Base-by-base conservation (phyloP, 2,329 filamentous ascomycete species). In the Metarhizium guizhouense region DNA sequence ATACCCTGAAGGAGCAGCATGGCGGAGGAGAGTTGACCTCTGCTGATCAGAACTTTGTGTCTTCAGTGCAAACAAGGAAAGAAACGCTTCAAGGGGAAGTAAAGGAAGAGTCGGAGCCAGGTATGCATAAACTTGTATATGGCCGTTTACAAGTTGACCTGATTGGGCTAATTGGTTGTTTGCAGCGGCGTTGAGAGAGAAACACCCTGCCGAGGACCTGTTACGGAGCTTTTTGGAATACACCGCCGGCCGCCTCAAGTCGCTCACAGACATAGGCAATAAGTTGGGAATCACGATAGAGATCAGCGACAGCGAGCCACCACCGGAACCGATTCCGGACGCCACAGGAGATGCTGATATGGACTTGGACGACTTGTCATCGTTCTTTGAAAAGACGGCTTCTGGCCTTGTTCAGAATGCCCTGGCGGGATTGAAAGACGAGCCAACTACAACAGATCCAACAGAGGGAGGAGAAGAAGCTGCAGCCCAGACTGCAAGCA, bases 331-430 rank as follows among this genome's bases (percentile, higher is more conserved):
- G n/a, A 59, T 60, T 48, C 36, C 56, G 6, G 67, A 69, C 25
- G 59, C 57, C 6, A 52, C 60, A 0, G 67, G 61, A 20, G 66
- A 72, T 13, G 57, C 61, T 16, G 69, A 70, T 25, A 59, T 72
- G 4, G 72, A 75, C 54, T 58, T 73, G 57, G 72, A 73, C 49
- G 72, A 75, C 38, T 62, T 74, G 5, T 72, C 71, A 14, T 73
- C 73, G 1, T 72, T 75, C 56, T 71, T 75, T 51, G 72, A 75
- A 54, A 73, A 70, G 60, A 72, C 71, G 1, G 69, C 73, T 6
- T 72, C 70, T 1, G 70, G 70, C 13, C 65, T 75, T 2, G 71
- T 74, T 11, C 69, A 74, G 45, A 66, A 72, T 56, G 71, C 70
- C 29, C 61, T 75, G 48, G 72, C 73, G 38, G 70, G 68, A 25